Evolutionary conservation across 345 rosid species (phyloP).

Genomic region (Aegle marmelos): DNA sequence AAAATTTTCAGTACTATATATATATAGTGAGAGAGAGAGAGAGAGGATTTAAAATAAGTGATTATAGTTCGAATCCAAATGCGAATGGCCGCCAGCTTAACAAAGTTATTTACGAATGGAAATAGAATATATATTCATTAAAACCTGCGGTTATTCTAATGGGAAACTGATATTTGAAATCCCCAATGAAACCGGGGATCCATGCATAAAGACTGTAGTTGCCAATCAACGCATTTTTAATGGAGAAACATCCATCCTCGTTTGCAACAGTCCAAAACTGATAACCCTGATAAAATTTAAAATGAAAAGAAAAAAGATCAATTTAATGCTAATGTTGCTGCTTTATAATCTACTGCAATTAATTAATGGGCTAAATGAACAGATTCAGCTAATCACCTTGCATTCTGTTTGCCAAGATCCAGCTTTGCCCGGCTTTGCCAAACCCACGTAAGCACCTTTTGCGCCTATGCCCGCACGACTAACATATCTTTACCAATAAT

Average conservation of each 20-base stretch:
- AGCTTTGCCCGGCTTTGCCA: conserved; percentile 72
- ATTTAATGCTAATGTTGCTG: too few species aligned
- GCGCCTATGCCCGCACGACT: conserved; percentile 35
- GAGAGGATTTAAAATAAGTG: too few species aligned
- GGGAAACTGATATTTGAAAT: conserved; percentile 39
- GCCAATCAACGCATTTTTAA: conserved; percentile 48
- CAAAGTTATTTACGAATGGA: not conserved
- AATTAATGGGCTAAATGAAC: not conserved
- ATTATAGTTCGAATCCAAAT: too few species aligned
- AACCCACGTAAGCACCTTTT: conserved; percentile 69
- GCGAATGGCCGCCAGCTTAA: too few species aligned
- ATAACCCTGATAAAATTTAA: conserved; percentile 47
- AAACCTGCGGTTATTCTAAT: conserved; percentile 61
- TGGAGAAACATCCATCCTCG: conserved; percentile 56
- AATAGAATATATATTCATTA: not conserved
- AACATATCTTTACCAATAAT: conserved; percentile 16
- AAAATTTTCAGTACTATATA: too few species aligned
- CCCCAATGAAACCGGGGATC: conserved; percentile 87
- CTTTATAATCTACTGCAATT: not conserved
- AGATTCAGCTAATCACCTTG: conserved; percentile 38
- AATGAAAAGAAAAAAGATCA: not conserved
- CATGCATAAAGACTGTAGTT: conserved; percentile 76
- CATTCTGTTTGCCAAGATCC: conserved; percentile 92
- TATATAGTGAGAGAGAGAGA: too few species aligned
- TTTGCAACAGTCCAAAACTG: conserved; percentile 85